Evolutionary conservation across 1,284 basidiomycete species (phyloP), one percentile per base, ranked within the genome.

Genomic region (Abortiporus biennis): DNA sequence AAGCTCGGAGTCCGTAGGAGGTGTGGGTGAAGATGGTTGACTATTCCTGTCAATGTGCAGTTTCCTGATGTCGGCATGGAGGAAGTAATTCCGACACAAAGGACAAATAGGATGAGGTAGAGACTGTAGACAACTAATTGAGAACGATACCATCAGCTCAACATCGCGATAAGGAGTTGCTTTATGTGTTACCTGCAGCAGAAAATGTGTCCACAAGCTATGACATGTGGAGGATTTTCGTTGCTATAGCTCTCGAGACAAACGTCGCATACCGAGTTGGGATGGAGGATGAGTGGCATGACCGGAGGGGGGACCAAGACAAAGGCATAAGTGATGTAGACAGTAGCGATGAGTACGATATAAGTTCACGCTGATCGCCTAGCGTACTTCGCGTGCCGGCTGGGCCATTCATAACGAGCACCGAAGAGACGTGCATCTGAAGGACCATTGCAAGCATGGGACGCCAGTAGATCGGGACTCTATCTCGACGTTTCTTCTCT

Each of bases 281-380:
- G 54, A 41, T 67, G 65, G 47, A 73, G 54, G 45, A 72, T 63
- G 35, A 73, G 64, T n/a, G n/a, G n/a, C 71, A 73, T 73, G 55
- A 43, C 40, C 39, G 38, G 42, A 33, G 43, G 27, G 27, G 40
- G 51, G 55, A 52, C 52, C 52, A 51, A 51, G 50, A 52, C 52
- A 52, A 47, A 46, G 45, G 54, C 42, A 49, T 45, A 27, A 43
- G 47, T 39, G 30, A 40, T 42, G 41, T 30, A 34, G 43, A 29
- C 13, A 30, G 17, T 6, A 25, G 40, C 35, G 29, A 44, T 44
- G 38, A 24, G 41, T 38, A 48, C 19, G 49, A 56, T 59, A 59
- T 58, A 61, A 57, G 55, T 51, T 54, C 47, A 50, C 35, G 30
- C 50, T 55, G 55, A 51, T 57, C 59, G 59, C 54, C 59, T 61